These are phyloP conservation scores for Verticillium zaregamsianum DNA, from an alignment of 2,329 filamentous ascomycete genomes.

Conservation along the genomic window DNA sequence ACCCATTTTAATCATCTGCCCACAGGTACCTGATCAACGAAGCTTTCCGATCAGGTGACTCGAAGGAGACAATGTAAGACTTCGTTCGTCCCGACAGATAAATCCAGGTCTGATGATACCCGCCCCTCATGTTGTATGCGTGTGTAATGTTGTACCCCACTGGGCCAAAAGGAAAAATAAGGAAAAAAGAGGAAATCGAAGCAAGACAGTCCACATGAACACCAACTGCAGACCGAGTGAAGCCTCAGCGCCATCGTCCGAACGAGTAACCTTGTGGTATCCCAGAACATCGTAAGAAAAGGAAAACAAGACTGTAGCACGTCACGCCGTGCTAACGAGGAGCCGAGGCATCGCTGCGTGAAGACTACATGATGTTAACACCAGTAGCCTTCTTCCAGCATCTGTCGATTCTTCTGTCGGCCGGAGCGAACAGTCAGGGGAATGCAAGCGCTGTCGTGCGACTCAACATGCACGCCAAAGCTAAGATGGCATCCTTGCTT, in stretches of 20 bases:
- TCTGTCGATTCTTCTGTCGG: neutral
- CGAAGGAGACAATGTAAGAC: neutral
- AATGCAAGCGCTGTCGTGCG: neutral
- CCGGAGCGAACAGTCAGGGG: too few relatives aligned
- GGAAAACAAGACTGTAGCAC: neutral
- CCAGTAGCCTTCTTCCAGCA: neutral
- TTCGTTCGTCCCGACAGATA: neutral
- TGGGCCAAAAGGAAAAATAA: neutral
- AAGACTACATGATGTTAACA: neutral
- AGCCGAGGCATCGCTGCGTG: neutral
- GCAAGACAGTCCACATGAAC: neutral
- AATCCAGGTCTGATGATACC: neutral
- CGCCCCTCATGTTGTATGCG: neutral
- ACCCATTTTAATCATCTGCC: neutral
- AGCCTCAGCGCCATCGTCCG: neutral
- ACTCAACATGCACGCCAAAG: neutral
- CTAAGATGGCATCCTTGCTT: neutral
- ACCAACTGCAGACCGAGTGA: neutral
- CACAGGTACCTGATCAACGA: neutral
- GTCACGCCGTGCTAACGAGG: neutral
- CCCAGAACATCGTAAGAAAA: neutral
- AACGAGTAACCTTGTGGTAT: neutral
- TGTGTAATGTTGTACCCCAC: neutral
- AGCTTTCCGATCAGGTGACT: neutral
- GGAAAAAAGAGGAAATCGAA: neutral